These are phyloP conservation scores for Alternaria sp. DNA, from an alignment of 2,329 filamentous ascomycete species.

Conservation along the genomic window DNA sequence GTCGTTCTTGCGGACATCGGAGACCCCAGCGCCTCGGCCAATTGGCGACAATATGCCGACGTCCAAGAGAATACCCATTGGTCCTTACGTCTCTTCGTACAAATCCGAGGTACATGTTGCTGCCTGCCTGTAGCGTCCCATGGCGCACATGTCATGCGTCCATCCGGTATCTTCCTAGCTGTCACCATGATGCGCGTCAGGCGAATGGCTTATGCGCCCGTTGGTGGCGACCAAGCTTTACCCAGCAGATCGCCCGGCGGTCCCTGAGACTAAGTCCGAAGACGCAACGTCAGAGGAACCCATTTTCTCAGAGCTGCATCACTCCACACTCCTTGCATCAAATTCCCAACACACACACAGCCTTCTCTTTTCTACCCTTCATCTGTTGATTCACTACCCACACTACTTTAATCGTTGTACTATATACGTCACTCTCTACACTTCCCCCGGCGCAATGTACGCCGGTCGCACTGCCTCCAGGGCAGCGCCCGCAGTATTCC, in stretches of 20 bases:
- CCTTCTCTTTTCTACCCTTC: slow-evolving; percentile 14
- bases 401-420: slow-evolving; percentile 10
- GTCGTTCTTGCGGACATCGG: slow-evolving; percentile 13
- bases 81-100: neutral
- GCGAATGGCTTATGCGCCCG: slow-evolving; percentile 6
- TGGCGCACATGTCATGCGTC: neutral
- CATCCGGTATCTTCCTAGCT: slow-evolving; percentile 11
- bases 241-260: slow-evolving; percentile 16
- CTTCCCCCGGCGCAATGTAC: slow-evolving; percentile 51
- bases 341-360: neutral
- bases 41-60: neutral
- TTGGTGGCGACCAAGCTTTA: slow-evolving; percentile 26
- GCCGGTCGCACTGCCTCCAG: slow-evolving; percentile 52
- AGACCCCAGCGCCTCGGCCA: slow-evolving; percentile 12
- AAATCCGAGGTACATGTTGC: neutral
- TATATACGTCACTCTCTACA: slow-evolving; percentile 22
- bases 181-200: slow-evolving; percentile 1
- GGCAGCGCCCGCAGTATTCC: slow-evolving; percentile 56
- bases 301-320: slow-evolving; percentile 21
- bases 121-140: slow-evolving; percentile 1
- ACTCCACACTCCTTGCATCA: slow-evolving; percentile 19
- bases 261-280: slow-evolving; percentile 15
- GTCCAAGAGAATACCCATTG: neutral
- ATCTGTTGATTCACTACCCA: slow-evolving; percentile 8
- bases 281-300: slow-evolving; percentile 13